phyloP scores from a whole-genome alignment of 2,329 filamentous ascomycete species.

The Coniochaeta hoffmannii region DNA sequence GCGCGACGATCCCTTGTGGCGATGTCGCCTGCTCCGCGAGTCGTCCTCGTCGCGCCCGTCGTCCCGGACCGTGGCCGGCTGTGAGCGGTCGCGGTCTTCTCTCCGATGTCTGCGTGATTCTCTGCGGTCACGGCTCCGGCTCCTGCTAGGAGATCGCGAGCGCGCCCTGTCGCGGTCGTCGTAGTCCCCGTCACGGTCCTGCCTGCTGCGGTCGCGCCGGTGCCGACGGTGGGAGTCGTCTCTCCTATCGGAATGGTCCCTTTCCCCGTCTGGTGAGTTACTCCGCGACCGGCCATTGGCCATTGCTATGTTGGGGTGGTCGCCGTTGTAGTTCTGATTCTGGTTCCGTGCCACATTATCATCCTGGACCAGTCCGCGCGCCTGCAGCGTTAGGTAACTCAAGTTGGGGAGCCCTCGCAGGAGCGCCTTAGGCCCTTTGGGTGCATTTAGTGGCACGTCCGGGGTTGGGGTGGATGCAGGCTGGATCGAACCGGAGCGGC shows the following conservation, averaged over 20 bases:
- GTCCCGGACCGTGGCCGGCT: slow-evolving; percentile 31
- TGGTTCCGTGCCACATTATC: slow-evolving; percentile 23
- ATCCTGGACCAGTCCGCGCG: slow-evolving; percentile 33
- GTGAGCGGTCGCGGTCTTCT: slow-evolving; percentile 50
- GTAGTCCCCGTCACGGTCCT: slow-evolving; percentile 9
- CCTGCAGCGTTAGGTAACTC: slow-evolving; percentile 59
- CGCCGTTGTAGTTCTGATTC: slow-evolving; percentile 12
- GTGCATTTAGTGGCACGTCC: slow-evolving; percentile 61
- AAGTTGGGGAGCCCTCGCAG: slow-evolving; percentile 80
- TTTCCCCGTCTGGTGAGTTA: slow-evolving; percentile 32
- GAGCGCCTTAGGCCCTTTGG: slow-evolving; percentile 92
- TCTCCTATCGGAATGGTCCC: slow-evolving; percentile 3
- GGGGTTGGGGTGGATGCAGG: slow-evolving; percentile 15
- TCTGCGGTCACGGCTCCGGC: slow-evolving; percentile 32
- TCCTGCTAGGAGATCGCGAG: slow-evolving; percentile 27
- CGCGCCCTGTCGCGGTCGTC: slow-evolving; percentile 20
- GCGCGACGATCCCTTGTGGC: slow-evolving; percentile 23
- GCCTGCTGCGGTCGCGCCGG: slow-evolving; percentile 13
- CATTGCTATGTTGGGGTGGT: slow-evolving; percentile 23
- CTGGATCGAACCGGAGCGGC: background rate
- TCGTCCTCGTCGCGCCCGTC: slow-evolving; percentile 41
- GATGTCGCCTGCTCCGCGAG: slow-evolving; percentile 44
- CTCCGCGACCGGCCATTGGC: slow-evolving; percentile 35
- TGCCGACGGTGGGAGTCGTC: slow-evolving; percentile 5
- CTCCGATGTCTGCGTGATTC: slow-evolving; percentile 40